Evolutionary conservation across 441 rosid genomes (phyloP), one percentile per base, ranked within the genome.

Genomic region (Flueggea neowawraea): DNA sequence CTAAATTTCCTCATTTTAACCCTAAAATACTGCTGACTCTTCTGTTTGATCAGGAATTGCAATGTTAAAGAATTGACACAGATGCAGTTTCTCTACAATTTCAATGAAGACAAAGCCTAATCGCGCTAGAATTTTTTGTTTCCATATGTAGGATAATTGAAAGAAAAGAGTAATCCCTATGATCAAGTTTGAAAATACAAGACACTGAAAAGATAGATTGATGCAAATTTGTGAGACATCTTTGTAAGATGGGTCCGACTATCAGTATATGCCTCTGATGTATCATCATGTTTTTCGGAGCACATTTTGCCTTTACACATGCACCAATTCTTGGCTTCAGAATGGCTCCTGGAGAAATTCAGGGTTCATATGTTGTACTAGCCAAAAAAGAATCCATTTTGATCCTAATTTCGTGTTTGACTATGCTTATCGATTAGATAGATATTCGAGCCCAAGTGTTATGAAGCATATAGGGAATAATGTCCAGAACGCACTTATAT

Each of bases 241-340:
- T 73, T 54, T 47, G 71, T 15, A 70, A 48, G 50, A 73, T 63
- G 87, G 87, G 82, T 77, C 84, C 81, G 64, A 53, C 28, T 4
- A 39, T 39, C 60, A 53, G 65, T 54, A 59, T 52, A 56, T 78
- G 75, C 63, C 70, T 31, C 59, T 67, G 63, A 31, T 55, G 41
- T 54, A 47, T 61, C 73, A 70, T 74, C 36, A 71, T 74, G 58
- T 31, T 64, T 73, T 57, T 31, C n/a, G 15, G 60, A 52, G 32
- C 52, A 63, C 54, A 44, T 11, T 11, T 43, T 54, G 15, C 68
- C 79, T 66, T 72, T 59, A 28, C 33, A 16, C 2, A 43, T 50
- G 56, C 57, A 54, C 62, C 64, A 43, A 16, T 57, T 66, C 61
- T 57, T 58, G 55, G 49, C 55, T 66, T n/a, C 31, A 39, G 33